phyloP scores from a whole-genome alignment of 129 eudicot species.

The Tanacetum coccineum region DNA sequence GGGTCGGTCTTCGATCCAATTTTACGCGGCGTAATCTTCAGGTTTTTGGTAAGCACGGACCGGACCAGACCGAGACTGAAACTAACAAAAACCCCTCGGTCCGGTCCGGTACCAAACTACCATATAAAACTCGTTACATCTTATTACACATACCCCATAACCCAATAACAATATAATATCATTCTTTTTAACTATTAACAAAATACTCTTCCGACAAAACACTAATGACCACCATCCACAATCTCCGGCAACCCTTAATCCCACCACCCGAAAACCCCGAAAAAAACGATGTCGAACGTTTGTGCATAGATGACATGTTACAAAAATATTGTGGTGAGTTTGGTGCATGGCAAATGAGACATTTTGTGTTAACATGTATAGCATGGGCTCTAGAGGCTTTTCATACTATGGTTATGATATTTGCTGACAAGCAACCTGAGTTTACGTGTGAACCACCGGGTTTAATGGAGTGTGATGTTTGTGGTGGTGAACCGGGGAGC shows the following conservation, averaged over 20 bases:
- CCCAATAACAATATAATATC: neutral
- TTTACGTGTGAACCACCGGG: conserved; percentile 51
- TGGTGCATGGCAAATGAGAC: conserved; percentile 78
- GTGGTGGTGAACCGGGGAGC: conserved; percentile 49
- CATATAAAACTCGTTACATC: too few species aligned
- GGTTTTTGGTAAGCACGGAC: too few species aligned
- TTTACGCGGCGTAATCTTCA: too few species aligned
- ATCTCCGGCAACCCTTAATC: conserved; percentile 48
- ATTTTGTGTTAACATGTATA: conserved; percentile 67
- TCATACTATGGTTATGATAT: conserved; percentile 95
- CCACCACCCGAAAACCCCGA: conserved; percentile 11
- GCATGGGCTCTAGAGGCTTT: conserved; percentile 96
- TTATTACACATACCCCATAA: too few species aligned
- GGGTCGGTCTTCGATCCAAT: too few species aligned
- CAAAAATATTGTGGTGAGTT: conserved; percentile 85
- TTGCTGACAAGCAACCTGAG: conserved; percentile 86
- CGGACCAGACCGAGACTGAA: too few species aligned
- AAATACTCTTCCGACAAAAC: neutral
- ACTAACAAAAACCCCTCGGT: too few species aligned
- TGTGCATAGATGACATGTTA: conserved; percentile 79
- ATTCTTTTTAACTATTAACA: neutral
- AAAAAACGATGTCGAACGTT: conserved; percentile 35
- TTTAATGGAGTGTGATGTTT: conserved; percentile 30
- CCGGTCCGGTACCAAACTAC: too few species aligned
- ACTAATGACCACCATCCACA: conserved; percentile 19